Percentiles rank a stretch among this genome's conserved stretches.
Evolutionary conservation across 148 eudicot genomes (phyloP).

Genomic region (Amaranthus hypochondriacus): DNA sequence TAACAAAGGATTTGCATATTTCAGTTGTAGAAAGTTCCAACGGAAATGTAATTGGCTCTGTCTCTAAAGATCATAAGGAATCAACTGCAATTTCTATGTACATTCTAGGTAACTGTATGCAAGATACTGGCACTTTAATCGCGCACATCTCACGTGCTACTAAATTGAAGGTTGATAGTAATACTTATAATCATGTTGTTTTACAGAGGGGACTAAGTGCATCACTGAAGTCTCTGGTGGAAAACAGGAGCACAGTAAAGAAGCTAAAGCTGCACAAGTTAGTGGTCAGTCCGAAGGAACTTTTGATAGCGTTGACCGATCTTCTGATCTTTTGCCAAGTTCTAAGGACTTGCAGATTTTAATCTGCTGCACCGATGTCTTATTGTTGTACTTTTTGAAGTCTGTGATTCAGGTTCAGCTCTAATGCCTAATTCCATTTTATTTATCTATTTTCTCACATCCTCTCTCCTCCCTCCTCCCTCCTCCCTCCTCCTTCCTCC

Average conservation of each 20-base stretch:
- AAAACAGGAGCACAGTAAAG: conserved; percentile 36
- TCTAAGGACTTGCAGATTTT: conserved; percentile 48
- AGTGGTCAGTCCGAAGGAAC: conserved; percentile 28
- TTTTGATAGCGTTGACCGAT: conserved; percentile 28
- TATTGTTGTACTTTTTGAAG: conserved; percentile 49
- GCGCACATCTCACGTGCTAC: background rate
- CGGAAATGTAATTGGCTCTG: conserved; percentile 55
- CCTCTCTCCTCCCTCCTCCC: background rate
- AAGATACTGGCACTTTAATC: conserved; percentile 2
- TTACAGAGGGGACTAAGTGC: conserved; percentile 49
- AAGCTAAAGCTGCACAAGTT: conserved; percentile 28
- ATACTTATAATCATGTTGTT: conserved; percentile 20
- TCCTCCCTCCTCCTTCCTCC: background rate
- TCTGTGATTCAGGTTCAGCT: conserved; percentile 65
- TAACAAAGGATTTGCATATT: conserved; percentile 53
- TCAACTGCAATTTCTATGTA: conserved; percentile 60
- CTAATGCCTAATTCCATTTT: conserved; percentile 12
- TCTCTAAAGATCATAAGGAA: conserved; percentile 33
- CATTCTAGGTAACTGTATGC: conserved; percentile 65
- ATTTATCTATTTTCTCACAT: background rate
- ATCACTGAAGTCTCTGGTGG: conserved; percentile 42
- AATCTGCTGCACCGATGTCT: conserved; percentile 56
- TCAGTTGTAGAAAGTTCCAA: conserved; percentile 48
- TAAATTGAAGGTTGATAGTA: conserved; percentile 8
- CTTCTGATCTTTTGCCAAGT: conserved; percentile 27